Conservation (phyloP, 306 rosid genomes). For the Spatholobus suberectus region DNA sequence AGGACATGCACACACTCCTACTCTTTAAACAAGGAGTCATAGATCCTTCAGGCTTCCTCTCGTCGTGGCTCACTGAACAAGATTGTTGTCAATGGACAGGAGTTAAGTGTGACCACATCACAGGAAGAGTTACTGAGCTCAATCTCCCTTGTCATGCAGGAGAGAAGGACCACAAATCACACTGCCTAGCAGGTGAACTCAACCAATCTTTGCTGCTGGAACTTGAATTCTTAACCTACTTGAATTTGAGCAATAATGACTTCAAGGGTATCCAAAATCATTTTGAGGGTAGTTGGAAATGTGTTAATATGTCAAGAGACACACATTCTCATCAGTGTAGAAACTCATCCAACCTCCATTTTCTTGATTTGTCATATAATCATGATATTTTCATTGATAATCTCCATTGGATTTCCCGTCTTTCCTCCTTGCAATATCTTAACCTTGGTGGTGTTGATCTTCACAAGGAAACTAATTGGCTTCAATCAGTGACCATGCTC, state of each 20-base stretch:
- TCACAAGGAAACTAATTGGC: background rate
- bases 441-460: background rate
- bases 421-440: background rate
- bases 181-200: slow-evolving; percentile 12
- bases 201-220: background rate
- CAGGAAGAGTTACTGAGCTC: no score
- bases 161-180: background rate
- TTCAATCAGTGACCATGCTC: background rate
- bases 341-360: background rate
- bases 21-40: slow-evolving; percentile 7
- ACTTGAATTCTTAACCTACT: background rate
- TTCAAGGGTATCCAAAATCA: background rate
- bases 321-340: background rate
- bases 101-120: background rate
- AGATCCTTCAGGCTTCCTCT: background rate
- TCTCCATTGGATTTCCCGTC: background rate
- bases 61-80: background rate
- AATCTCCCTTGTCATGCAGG: no score
- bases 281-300: background rate
- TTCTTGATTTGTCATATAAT: slow-evolving; percentile 15
- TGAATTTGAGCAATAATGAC: background rate
- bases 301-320: background rate
- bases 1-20: slow-evolving; percentile 1
- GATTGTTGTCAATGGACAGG: slow-evolving; percentile 12
- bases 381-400: background rate